These are phyloP conservation scores for Asterophora parasitica DNA, from an alignment of 768 basidiomycete species.

Conservation along the genomic window DNA sequence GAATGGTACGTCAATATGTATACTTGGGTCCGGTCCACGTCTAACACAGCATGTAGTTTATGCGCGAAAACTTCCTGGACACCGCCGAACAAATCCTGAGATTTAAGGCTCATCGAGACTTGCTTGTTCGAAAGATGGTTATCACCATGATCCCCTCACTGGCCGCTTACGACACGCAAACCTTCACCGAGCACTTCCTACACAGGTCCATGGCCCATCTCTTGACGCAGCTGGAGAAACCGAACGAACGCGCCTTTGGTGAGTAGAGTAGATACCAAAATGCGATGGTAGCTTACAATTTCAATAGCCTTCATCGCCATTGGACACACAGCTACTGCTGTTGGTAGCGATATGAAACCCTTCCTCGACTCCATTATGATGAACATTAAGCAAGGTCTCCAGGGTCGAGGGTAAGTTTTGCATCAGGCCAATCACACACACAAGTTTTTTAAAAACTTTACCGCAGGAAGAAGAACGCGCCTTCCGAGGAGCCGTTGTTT, in stretches of 20 bases:
- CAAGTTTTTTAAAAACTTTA: not conserved
- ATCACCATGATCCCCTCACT: constrained; percentile 94
- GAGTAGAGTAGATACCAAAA: constrained; percentile 17
- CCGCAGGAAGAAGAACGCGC: constrained; percentile 78
- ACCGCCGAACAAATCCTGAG: constrained; percentile 87
- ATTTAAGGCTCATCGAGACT: constrained; percentile 84
- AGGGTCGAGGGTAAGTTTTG: constrained; percentile 67
- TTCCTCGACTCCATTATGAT: constrained; percentile 90
- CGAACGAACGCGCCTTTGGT: constrained; percentile 86
- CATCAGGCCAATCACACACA: not conserved
- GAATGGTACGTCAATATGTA: constrained; percentile 61
- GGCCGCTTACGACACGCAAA: constrained; percentile 90
- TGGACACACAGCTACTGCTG: constrained; percentile 88
- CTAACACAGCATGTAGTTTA: constrained; percentile 50
- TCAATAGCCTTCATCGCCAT: constrained; percentile 87
- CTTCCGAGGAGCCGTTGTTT: constrained; percentile 92
- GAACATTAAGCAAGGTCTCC: constrained; percentile 86
- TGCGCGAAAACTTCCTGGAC: constrained; percentile 81
- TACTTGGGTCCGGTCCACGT: not conserved
- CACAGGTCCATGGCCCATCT: constrained; percentile 94
- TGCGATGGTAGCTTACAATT: constrained; percentile 6
- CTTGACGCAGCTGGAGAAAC: constrained; percentile 82
- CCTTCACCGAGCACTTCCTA: constrained; percentile 86
- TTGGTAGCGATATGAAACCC: constrained; percentile 92
- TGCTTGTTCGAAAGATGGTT: constrained; percentile 87